A percentile compares a stretch with the other conserved stretches of the same genome.
Evolutionary conservation across 2,329 filamentous ascomycete genomes (phyloP).

Genomic region (Aspergillus sp.): DNA sequence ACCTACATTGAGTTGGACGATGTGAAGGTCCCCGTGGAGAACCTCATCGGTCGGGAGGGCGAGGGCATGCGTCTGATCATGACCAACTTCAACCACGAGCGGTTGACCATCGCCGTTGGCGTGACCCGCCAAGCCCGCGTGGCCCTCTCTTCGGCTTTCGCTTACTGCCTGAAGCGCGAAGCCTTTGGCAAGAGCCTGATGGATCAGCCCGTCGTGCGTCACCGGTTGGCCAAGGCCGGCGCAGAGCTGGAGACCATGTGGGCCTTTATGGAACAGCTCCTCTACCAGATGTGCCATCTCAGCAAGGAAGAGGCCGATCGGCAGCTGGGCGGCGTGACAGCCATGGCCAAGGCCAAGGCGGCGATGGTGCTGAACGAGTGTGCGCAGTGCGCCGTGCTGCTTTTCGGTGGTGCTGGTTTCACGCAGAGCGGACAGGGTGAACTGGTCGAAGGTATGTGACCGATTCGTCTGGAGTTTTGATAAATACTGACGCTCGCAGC

Average conservation of each 20-base stretch:
- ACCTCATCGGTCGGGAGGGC: slow-evolving; percentile 68
- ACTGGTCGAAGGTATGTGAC: slow-evolving; percentile 63
- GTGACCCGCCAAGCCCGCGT: slow-evolving; percentile 63
- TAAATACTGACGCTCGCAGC: slow-evolving; percentile 35
- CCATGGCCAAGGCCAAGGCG: slow-evolving; percentile 69
- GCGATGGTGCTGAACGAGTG: slow-evolving; percentile 72
- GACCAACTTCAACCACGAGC: slow-evolving; percentile 80
- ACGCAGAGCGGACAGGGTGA: slow-evolving; percentile 68
- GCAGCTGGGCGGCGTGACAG: slow-evolving; percentile 69
- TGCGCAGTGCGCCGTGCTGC: slow-evolving; percentile 64
- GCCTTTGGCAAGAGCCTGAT: slow-evolving; percentile 68
- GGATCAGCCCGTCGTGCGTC: slow-evolving; percentile 72
- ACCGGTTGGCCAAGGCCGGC: slow-evolving; percentile 69
- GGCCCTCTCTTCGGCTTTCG: slow-evolving; percentile 59
- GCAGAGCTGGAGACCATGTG: slow-evolving; percentile 67
- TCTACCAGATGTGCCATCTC: slow-evolving; percentile 66
- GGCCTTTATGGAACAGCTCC: slow-evolving; percentile 71
- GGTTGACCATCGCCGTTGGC: slow-evolving; percentile 64
- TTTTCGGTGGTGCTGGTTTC: slow-evolving; percentile 74
- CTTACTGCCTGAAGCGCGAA: slow-evolving; percentile 64
- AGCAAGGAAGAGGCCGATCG: slow-evolving; percentile 45
- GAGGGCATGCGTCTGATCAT: slow-evolving; percentile 73
- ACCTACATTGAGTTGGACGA: slow-evolving; percentile 76
- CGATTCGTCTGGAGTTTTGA: background rate
- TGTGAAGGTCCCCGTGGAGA: slow-evolving; percentile 68